A percentile compares a stretch with the other conserved stretches of the same genome.
Evolutionary conservation across 2,329 filamentous ascomycete species (phyloP).

Genomic region (Aspergillus chevalieri): DNA sequence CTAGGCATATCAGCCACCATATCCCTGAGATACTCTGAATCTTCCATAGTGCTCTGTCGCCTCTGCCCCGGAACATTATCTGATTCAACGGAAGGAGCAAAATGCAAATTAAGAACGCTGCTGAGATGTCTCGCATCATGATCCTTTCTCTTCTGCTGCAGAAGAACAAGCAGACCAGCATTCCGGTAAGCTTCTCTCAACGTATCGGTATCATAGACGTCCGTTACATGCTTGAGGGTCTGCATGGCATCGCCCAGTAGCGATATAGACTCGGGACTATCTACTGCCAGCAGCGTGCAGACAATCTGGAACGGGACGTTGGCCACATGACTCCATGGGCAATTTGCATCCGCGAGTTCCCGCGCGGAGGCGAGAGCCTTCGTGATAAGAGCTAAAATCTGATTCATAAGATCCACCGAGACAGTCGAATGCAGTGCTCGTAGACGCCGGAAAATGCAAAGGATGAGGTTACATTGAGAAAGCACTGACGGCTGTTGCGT

Average conservation of each 20-base stretch:
- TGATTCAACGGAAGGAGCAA: no score
- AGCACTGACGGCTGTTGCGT: slow-evolving; percentile 41
- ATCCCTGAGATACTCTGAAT: no score
- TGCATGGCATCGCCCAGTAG: slow-evolving; percentile 49
- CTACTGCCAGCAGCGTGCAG: slow-evolving; percentile 51
- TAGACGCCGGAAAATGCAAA: slow-evolving; percentile 52
- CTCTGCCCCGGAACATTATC: no score
- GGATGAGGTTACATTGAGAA: slow-evolving; percentile 50
- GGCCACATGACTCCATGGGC: slow-evolving; percentile 55
- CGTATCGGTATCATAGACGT: slow-evolving; percentile 42
- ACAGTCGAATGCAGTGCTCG: slow-evolving; percentile 47
- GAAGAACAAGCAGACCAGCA: slow-evolving; percentile 48
- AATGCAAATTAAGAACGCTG: slow-evolving; percentile 19
- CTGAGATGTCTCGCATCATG: slow-evolving; percentile 35
- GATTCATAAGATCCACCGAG: slow-evolving; percentile 38
- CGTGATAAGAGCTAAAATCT: slow-evolving; percentile 41
- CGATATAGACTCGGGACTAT: slow-evolving; percentile 45
- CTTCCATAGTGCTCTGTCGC: no score
- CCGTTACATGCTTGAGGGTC: slow-evolving; percentile 38
- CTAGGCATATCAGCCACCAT: no score
- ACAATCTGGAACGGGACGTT: slow-evolving; percentile 57
- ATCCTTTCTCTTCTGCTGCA: slow-evolving; percentile 48
- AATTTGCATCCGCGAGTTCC: slow-evolving; percentile 38
- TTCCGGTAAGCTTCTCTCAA: slow-evolving; percentile 52
- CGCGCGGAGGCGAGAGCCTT: slow-evolving; percentile 45